Conservation (phyloP, 768 basidiomycete species). For the Tricholoma bakamatsutake region DNA sequence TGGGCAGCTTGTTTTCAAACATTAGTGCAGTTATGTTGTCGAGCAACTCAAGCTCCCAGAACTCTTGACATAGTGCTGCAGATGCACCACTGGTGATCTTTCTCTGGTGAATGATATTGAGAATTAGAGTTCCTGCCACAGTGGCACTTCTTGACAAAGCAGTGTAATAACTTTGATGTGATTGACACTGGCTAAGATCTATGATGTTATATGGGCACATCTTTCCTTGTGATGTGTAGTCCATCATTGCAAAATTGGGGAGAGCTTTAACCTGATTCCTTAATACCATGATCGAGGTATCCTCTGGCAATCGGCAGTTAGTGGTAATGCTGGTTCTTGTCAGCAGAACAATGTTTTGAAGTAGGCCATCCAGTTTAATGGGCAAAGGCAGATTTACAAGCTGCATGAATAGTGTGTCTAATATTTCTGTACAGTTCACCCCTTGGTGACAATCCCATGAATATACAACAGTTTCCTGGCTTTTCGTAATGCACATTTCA, state of each 20-base stretch:
- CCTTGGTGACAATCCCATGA: constrained; percentile 4
- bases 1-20: neutral
- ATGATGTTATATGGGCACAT: neutral
- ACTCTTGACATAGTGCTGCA: too few relatives aligned
- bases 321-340: neutral
- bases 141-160: constrained; percentile 14
- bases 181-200: constrained; percentile 9
- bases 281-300: constrained; percentile 1
- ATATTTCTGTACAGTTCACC: neutral
- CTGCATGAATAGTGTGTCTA: too few relatives aligned
- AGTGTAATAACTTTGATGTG: constrained; percentile 15
- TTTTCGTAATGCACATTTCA: neutral
- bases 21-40: too few relatives aligned
- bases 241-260: neutral
- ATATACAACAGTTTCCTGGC: constrained; percentile 16
- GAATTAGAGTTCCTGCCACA: constrained; percentile 15
- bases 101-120: constrained; percentile 16
- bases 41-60: too few relatives aligned
- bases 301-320: neutral
- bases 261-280: neutral
- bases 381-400: too few relatives aligned
- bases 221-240: neutral
- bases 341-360: neutral
- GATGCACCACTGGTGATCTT: constrained; percentile 9
- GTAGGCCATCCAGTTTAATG: too few relatives aligned